A percentile compares a stretch with the other conserved stretches of the same genome.
Evolutionary conservation across 805 yeast species (phyloP).

Genomic region (Pichia gijzeniarum): DNA sequence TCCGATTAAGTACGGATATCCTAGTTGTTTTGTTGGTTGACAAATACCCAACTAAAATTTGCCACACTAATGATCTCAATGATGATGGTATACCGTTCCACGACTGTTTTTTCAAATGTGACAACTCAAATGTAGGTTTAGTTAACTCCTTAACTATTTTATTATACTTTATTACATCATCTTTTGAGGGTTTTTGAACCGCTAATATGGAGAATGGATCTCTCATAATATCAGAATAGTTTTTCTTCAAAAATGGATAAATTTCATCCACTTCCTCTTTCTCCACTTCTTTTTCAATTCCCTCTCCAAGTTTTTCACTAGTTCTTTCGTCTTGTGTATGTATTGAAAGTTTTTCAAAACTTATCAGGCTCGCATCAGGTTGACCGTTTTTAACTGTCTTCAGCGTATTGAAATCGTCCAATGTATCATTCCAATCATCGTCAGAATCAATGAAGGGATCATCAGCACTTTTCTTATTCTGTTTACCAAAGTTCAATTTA

Average conservation of each 20-base stretch:
- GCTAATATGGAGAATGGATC: constrained; percentile 37
- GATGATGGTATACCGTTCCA: constrained; percentile 93
- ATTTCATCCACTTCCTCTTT: constrained; percentile 14
- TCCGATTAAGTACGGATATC: constrained; percentile 59
- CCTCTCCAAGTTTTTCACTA: constrained; percentile 38
- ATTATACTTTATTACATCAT: constrained; percentile 50
- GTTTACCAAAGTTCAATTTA: not conserved
- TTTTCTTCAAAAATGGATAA: constrained; percentile 23
- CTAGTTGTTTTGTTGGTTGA: constrained; percentile 82
- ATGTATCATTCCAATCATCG: constrained; percentile 13
- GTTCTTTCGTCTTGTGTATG: constrained; percentile 65
- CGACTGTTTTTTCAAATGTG: constrained; percentile 66
- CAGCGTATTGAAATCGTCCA: constrained; percentile 2
- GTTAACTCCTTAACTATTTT: constrained; percentile 60
- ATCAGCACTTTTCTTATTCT: not conserved
- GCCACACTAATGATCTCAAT: constrained; percentile 84
- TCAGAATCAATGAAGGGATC: constrained; percentile 7
- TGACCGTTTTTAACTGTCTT: not conserved
- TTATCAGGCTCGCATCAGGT: constrained; percentile 5
- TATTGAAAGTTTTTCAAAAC: not conserved
- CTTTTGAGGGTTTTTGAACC: constrained; percentile 25
- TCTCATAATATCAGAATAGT: constrained; percentile 34
- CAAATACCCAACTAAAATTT: constrained; percentile 77
- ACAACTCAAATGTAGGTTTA: constrained; percentile 52
- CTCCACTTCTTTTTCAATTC: not conserved